These are phyloP conservation scores for Pleurotus giganteus DNA, from an alignment of 768 basidiomycete genomes.

Conservation along the genomic window DNA sequence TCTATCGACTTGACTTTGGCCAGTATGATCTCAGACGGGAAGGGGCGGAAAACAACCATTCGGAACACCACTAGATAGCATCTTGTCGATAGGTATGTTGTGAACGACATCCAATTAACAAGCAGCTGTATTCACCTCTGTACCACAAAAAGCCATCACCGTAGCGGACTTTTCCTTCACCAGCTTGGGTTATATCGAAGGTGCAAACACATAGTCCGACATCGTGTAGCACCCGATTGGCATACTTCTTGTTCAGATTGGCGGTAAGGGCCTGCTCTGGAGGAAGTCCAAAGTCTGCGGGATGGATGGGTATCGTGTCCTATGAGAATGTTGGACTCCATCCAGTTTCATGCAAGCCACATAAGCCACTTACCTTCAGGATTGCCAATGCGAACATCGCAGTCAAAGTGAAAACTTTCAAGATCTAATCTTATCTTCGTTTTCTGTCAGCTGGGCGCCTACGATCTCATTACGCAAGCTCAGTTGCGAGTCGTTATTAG, in stretches of 20 bases:
- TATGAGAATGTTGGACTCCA: slow-evolving; percentile 25
- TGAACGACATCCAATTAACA: not conserved
- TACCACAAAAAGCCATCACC: slow-evolving; percentile 97
- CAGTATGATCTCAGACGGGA: slow-evolving; percentile 84
- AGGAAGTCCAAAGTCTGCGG: slow-evolving; percentile 78
- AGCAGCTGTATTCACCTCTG: slow-evolving; percentile 54
- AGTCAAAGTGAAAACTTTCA: not conserved
- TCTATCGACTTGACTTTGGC: slow-evolving; percentile 89
- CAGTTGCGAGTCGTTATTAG: too few relatives aligned
- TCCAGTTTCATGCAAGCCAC: not conserved
- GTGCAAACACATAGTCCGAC: slow-evolving; percentile 90
- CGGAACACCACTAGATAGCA: slow-evolving; percentile 71
- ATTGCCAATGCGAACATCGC: slow-evolving; percentile 46
- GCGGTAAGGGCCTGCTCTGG: slow-evolving; percentile 77
- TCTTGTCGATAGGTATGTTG: slow-evolving; percentile 1
- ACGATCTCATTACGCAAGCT: too few relatives aligned
- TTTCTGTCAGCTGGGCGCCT: too few relatives aligned
- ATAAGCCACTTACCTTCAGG: slow-evolving; percentile 30
- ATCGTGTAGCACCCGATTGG: slow-evolving; percentile 87
- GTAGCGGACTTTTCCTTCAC: slow-evolving; percentile 91
- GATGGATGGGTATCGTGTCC: slow-evolving; percentile 92
- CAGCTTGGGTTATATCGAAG: slow-evolving; percentile 82
- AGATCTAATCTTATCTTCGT: not conserved
- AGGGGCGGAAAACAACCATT: slow-evolving; percentile 89
- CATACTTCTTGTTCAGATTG: slow-evolving; percentile 94